Base-by-base conservation (phyloP, 768 basidiomycete species). In the Tricholoma sp. region DNA sequence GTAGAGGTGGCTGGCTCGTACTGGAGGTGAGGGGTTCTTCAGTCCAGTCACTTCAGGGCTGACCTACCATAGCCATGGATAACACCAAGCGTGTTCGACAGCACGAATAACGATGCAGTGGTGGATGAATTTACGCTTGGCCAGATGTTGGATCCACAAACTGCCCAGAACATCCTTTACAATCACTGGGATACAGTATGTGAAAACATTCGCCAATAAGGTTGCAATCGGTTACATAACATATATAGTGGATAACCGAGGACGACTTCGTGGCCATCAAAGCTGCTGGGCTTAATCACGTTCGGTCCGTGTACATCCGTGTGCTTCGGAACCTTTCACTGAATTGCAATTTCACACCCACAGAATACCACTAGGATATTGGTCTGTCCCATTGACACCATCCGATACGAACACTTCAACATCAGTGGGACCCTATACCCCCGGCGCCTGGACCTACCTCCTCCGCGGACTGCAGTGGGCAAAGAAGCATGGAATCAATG, bases 291-390 rank as follows among this genome's bases (percentile, higher is more conserved):
- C 73, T 90, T 49, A 89, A 83, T 60, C 86, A 88, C 66, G 85
- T 88, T 53, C 81, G 87, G 84, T 87, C 61, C 22, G 73, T 59
- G 37, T 45, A 16, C 19, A 22, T 12, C 39, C 50, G 32, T 52
- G 46, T 32, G 16, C 41, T 34, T 22, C 9, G 5, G 24, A 47
- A 37, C 21, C 19, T 18, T 43, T 22, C 21, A 46, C 45, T 24
- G 5, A 46, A 22, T 35, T 11, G 37, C 32, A 39, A 18, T 21
- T n/a, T 37, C 29, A 41, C 47, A 34, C 29, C 9, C 12, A 37
- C 21, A 88, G 87, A 29, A 85, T 90, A 64, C 87, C 87, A 5
- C 58, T 88, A 5, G 87, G 86, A 8, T 90, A 84, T 67, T 90
- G 88, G 88, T 85, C 86, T n/a, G 79, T 89, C n/a, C 87, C 87